These are phyloP conservation scores for Solanum medicagineum DNA, from an alignment of 257 asterid species.

Conservation along the genomic window DNA sequence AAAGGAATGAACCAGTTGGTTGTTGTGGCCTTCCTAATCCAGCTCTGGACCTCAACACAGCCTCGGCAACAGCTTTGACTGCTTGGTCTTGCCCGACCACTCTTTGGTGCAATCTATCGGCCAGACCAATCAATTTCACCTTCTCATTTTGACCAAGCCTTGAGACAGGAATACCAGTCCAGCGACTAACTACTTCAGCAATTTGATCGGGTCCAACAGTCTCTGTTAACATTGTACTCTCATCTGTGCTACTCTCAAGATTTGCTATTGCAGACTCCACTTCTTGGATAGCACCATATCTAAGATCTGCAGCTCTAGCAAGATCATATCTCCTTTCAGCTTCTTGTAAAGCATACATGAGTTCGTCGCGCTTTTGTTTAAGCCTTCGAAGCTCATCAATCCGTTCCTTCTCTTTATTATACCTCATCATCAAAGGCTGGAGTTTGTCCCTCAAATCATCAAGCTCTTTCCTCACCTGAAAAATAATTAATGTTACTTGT, in stretches of 20 bases:
- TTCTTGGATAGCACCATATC: constrained; percentile 78
- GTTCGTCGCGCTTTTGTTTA: constrained; percentile 66
- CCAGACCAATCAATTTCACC: constrained; percentile 68
- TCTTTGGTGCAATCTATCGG: constrained; percentile 21
- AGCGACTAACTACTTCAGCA: constrained; percentile 83
- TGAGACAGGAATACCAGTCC: constrained; percentile 80
- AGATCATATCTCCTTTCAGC: constrained; percentile 92
- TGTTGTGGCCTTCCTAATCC: constrained; percentile 86
- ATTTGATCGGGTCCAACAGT: constrained; percentile 92
- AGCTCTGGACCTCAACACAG: constrained; percentile 78
- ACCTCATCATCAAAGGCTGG: constrained; percentile 76
- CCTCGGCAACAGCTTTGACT: constrained; percentile 70
- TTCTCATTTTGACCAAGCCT: constrained; percentile 89
- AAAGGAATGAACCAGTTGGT: constrained; percentile 87
- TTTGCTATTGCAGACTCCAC: constrained; percentile 64
- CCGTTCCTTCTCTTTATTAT: constrained; percentile 71
- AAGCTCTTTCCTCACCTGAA: constrained; percentile 63
- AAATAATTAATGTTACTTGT: not conserved
- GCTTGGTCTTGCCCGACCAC: constrained; percentile 71
- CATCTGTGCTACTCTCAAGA: constrained; percentile 45
- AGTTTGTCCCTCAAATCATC: constrained; percentile 89
- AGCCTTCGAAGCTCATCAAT: constrained; percentile 69
- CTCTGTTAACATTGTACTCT: constrained; percentile 59
- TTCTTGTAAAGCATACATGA: constrained; percentile 56
- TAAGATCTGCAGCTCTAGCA: constrained; percentile 84